Evolutionary conservation across 2,329 filamentous ascomycete genomes (phyloP), one percentile per base, ranked within the genome.

Genomic region (Alternaria hordeiaustralica): DNA sequence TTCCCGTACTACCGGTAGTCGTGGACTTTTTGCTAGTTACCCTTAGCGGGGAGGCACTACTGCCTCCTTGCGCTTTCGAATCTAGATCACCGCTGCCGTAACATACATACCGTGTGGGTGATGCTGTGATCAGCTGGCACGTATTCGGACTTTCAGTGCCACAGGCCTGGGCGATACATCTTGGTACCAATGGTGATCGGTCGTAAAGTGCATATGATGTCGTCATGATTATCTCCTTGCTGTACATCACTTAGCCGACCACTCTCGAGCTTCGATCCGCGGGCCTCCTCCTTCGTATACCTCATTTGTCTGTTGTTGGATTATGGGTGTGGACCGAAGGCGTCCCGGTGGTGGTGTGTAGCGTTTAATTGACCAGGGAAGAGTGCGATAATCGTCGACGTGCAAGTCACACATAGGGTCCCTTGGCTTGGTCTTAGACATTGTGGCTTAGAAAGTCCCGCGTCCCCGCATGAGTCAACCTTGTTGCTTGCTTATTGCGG

Each of bases 381-480:
- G 20, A 41, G 28, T 15, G 36, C 49, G 13, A 53, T n/a, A 53
- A 41, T 20, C 30, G 20, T 53, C 49, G 20, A 53, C 5, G 5
- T 41, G 28, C 20, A 21, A 21, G 49, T 23, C 43, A 56, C 26
- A 47, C 43, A 47, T 20, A 33, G 18, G 54, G 25, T 53, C 49
- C 25, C 13, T 41, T 36, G 30, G 30, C 30, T n/a, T 46, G 11
- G 33, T 44, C 21, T 45, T 15, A 23, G 54, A 47, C 26, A 33
- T 46, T 43, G 21, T 56, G 54, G 43, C 54, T 56, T 56, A 43
- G 25, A 46, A 46, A 56, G 20, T 56, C 54, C 54, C 54, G 54
- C 26, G 58, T 23, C 47, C 25, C 60, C 55, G 43, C 55, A 62
- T 59, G 60, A 36, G 13, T 55, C 23, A 54, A 54, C 55, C 55